Evolutionary conservation across 1,139 yeast genomes (phyloP).

Genomic region (Groenewaldozyma auringiensis): DNA sequence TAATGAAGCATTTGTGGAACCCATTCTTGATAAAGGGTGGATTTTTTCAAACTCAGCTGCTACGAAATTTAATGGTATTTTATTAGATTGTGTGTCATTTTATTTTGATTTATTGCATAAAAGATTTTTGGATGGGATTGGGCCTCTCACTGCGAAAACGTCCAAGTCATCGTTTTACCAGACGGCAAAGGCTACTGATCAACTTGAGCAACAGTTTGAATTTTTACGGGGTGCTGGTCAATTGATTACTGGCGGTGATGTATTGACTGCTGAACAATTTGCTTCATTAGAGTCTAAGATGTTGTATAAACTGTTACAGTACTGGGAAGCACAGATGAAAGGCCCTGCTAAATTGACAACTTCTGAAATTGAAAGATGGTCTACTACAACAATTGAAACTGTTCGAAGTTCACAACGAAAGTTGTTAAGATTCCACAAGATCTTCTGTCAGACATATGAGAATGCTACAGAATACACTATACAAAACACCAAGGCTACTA

Average conservation of each 20-base stretch:
- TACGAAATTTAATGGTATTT: conserved; percentile 59
- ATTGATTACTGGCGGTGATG: conserved; percentile 76
- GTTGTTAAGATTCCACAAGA: conserved; percentile 66
- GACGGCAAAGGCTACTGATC: conserved; percentile 89
- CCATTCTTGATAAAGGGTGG: conserved; percentile 63
- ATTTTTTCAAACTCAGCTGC: conserved; percentile 60
- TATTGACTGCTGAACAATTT: conserved; percentile 65
- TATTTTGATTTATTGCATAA: conserved; percentile 63
- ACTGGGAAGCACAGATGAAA: conserved; percentile 62
- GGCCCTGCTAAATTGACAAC: conserved; percentile 51
- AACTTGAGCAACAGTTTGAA: conserved; percentile 65
- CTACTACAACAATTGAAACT: conserved; percentile 72
- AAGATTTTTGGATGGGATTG: conserved; percentile 41
- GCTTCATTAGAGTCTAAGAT: conserved; percentile 59
- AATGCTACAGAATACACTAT: conserved; percentile 67
- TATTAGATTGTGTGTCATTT: conserved; percentile 67
- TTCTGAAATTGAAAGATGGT: conserved; percentile 70
- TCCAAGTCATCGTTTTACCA: conserved; percentile 42
- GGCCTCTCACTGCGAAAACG: background rate
- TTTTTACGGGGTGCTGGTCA: conserved; percentile 67
- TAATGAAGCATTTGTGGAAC: conserved; percentile 55
- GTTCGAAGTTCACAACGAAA: conserved; percentile 82
- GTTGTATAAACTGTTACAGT: conserved; percentile 59
- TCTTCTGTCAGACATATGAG: conserved; percentile 63
- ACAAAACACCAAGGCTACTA: conserved; percentile 31